phyloP scores from a whole-genome alignment of 2,329 filamentous ascomycete genomes.

The Fusarium luffae region DNA sequence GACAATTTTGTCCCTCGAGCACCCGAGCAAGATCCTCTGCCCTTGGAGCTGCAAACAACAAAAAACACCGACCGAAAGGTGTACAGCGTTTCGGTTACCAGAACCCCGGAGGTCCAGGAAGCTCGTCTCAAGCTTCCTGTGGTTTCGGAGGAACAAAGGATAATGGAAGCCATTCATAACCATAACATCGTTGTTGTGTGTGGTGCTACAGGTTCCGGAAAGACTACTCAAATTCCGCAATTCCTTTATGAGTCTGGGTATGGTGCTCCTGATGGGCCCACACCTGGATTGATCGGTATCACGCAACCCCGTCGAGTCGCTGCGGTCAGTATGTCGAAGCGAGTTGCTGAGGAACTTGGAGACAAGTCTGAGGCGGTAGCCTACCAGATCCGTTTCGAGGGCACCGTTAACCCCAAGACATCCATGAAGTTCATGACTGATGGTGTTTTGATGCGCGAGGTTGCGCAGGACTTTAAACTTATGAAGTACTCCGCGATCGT shows the following conservation, averaged over 20 bases:
- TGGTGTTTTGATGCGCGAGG: slow-evolving; percentile 91
- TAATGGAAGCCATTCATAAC: slow-evolving; percentile 97
- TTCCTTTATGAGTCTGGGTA: slow-evolving; percentile 96
- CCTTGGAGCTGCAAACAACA: slow-evolving; percentile 72
- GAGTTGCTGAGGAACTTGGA: slow-evolving; percentile 87
- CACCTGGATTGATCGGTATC: slow-evolving; percentile 91
- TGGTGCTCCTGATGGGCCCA: slow-evolving; percentile 79
- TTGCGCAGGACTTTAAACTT: slow-evolving; percentile 87
- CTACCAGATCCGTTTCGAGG: slow-evolving; percentile 96
- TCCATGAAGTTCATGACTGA: slow-evolving; percentile 99
- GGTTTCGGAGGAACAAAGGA: slow-evolving; percentile 93
- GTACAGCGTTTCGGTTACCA: slow-evolving; percentile 77
- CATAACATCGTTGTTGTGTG: slow-evolving; percentile 91
- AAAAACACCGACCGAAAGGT: slow-evolving; percentile 74
- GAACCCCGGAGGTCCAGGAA: slow-evolving; percentile 79
- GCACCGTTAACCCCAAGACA: slow-evolving; percentile 80
- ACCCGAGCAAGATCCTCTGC: slow-evolving; percentile 76
- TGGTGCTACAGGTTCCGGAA: slow-evolving; percentile 95
- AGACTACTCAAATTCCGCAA: slow-evolving; percentile 96
- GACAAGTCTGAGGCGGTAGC: slow-evolving; percentile 81
- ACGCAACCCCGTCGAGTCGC: slow-evolving; percentile 96
- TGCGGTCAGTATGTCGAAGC: slow-evolving; percentile 95
- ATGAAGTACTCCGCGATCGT: slow-evolving; percentile 93
- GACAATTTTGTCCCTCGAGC: slow-evolving; percentile 74
- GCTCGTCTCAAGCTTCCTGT: slow-evolving; percentile 85